These are phyloP conservation scores for Hirsutella thompsonii DNA, from an alignment of 2,329 filamentous ascomycete genomes.

Conservation along the genomic window DNA sequence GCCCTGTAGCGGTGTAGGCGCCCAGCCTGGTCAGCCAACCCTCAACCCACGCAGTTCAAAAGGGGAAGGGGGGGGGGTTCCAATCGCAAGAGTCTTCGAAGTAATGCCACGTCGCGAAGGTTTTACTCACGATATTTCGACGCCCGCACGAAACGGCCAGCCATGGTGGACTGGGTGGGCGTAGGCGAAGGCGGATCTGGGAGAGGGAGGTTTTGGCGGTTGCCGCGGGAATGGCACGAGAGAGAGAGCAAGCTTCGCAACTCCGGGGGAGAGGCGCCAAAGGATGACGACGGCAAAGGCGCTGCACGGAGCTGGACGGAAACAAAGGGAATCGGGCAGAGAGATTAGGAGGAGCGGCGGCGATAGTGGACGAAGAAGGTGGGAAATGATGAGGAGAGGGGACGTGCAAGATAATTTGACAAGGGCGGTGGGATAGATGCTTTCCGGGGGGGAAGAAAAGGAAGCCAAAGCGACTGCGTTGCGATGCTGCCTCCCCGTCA, in stretches of 20 bases:
- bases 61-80: background rate
- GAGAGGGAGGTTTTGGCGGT: conserved; percentile 5
- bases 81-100: too few relatives aligned
- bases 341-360: background rate
- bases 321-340: conserved; percentile 5
- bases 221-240: conserved; percentile 1
- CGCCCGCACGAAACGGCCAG: conserved; percentile 53
- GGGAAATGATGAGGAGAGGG: conserved; percentile 8
- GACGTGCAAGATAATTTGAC: too few relatives aligned
- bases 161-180: conserved; percentile 27
- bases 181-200: too few relatives aligned
- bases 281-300: too few relatives aligned
- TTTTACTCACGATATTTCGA: conserved; percentile 52
- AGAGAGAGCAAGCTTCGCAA: too few relatives aligned
- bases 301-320: conserved; percentile 3
- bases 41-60: background rate
- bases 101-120: too few relatives aligned
- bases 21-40: too few relatives aligned
- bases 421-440: background rate
- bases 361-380: conserved; percentile 1
- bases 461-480: background rate
- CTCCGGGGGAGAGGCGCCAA: too few relatives aligned
- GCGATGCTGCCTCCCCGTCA: conserved; percentile 1
- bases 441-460: background rate
- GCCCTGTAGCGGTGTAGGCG: conserved; percentile 52